Base-by-base conservation (phyloP, 331 rosid species). In the Quercus lobata region DNA sequence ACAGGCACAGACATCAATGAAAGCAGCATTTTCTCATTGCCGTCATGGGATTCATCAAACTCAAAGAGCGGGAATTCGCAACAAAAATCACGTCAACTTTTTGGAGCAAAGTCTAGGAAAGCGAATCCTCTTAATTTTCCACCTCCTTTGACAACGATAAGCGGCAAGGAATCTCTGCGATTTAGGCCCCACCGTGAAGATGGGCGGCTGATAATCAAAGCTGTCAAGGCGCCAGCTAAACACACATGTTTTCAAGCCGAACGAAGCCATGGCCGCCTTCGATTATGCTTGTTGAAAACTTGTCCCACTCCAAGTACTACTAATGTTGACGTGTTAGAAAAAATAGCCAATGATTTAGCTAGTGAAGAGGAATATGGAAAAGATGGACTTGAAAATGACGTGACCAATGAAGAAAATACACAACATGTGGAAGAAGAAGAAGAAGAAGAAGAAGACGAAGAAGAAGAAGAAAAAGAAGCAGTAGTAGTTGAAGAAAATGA, bases 131-230 rank as follows among this genome's bases (percentile, higher is more conserved):
- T 30, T 24, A 80, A 80, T 37, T 93, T 93, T 76, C 99, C 99
- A 9, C 99, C 99, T 12, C 99, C 99, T 69, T 85, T 95, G 90
- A 93, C 99, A 46, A 95, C 99, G 34, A 89, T 95, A 53, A 90
- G 94, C 11, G 98, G 94, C n/a, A 74, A 76, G 6, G 89, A 90
- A 35, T 84, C 90, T 78, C 85, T 96, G 3, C 86, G 80, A 4
- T 77, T 95, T n/a, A 85, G 80, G 78, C 90, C 98, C 71, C 97
- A 83, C 89, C 87, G 99, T 0, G 92, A 91, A 76, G 86, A 88
- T 27, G 99, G 99, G 53, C 53, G 97, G 88, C 79, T 96, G 0
- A 84, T 96, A 41, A 89, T 96, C 34, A 84, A 88, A 77, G 91
- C 90, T 17, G 87, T 92, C 34, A 91, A 83, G 88, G 81, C 82